Evolutionary conservation across 2,329 filamentous ascomycete species (phyloP).

Genomic region (Sclerotinia nivalis): DNA sequence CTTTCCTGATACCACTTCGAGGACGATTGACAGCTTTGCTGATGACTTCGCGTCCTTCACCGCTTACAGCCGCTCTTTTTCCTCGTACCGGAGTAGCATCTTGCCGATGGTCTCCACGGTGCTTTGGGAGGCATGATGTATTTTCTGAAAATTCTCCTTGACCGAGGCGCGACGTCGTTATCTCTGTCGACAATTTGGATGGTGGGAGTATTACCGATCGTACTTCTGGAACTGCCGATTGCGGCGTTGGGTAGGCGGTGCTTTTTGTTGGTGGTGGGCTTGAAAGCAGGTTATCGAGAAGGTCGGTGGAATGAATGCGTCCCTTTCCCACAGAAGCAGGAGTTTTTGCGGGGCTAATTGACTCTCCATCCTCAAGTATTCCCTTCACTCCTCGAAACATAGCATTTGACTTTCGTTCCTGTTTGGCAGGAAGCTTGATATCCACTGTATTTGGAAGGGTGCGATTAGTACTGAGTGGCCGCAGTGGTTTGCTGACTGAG

Average conservation of each 20-base stretch:
- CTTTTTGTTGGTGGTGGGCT: conserved; percentile 3
- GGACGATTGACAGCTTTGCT: not conserved
- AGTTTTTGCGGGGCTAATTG: not conserved
- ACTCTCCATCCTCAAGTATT: conserved; percentile 36
- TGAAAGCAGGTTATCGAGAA: conserved; percentile 31
- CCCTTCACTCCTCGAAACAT: conserved; percentile 27
- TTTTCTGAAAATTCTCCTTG: not conserved
- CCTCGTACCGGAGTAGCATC: not conserved
- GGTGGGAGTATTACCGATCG: not conserved
- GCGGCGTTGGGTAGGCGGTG: not conserved
- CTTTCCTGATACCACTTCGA: not conserved
- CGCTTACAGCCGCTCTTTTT: not conserved
- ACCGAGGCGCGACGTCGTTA: not conserved
- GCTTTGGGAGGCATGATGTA: not conserved
- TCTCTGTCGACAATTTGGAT: conserved; percentile 2
- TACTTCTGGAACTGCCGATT: conserved; percentile 5
- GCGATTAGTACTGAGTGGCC: conserved; percentile 36
- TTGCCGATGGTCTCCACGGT: conserved; percentile 1
- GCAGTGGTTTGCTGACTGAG: conserved; percentile 29
- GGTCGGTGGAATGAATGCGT: not conserved
- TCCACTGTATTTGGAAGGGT: conserved; percentile 35
- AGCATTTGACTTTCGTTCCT: conserved; percentile 23
- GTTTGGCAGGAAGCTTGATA: conserved; percentile 27
- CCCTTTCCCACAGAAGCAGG: not conserved
- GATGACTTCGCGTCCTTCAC: not conserved